Evolutionary conservation across 2,329 filamentous ascomycete genomes (phyloP).

Genomic region (Pseudomassariella vexata): DNA sequence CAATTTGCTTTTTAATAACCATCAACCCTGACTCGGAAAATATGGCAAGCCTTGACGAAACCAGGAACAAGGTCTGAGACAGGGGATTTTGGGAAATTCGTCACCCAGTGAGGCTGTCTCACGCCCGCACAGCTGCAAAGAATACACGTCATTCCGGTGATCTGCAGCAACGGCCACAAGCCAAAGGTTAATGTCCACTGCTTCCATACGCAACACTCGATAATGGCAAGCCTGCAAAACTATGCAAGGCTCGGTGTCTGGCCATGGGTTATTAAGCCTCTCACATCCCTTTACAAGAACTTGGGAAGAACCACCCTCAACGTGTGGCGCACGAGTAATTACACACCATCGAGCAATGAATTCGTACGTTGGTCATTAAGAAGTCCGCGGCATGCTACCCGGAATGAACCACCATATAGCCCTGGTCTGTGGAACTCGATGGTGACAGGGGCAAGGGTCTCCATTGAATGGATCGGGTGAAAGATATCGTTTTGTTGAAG

Average conservation of each 20-base stretch:
- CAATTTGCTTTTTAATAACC: slow-evolving; percentile 21
- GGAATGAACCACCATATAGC: slow-evolving; percentile 14
- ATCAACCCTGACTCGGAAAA: slow-evolving; percentile 14
- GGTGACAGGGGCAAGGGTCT: neutral
- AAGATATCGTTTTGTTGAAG: too few species aligned
- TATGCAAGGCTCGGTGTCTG: too few species aligned
- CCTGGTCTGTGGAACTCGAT: too few species aligned
- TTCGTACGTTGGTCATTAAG: slow-evolving; percentile 14
- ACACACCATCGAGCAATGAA: slow-evolving; percentile 16
- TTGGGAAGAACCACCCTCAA: too few species aligned
- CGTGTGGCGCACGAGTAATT: slow-evolving; percentile 11
- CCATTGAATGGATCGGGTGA: too few species aligned
- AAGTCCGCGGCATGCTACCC: slow-evolving; percentile 16
- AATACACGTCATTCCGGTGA: slow-evolving; percentile 16
- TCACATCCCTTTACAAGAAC: too few species aligned
- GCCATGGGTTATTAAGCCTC: too few species aligned
- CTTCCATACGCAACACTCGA: neutral
- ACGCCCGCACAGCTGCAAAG: slow-evolving; percentile 15
- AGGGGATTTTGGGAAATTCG: slow-evolving; percentile 12
- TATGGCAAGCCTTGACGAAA: slow-evolving; percentile 8
- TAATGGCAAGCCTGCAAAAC: too few species aligned
- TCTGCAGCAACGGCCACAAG: slow-evolving; percentile 6
- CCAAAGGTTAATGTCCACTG: neutral
- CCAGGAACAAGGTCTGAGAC: slow-evolving; percentile 19
- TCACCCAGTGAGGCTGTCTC: slow-evolving; percentile 11